These are phyloP conservation scores for Phoenix dactylifera DNA, from an alignment of 176 grass and related monocot species.

Conservation along the genomic window DNA sequence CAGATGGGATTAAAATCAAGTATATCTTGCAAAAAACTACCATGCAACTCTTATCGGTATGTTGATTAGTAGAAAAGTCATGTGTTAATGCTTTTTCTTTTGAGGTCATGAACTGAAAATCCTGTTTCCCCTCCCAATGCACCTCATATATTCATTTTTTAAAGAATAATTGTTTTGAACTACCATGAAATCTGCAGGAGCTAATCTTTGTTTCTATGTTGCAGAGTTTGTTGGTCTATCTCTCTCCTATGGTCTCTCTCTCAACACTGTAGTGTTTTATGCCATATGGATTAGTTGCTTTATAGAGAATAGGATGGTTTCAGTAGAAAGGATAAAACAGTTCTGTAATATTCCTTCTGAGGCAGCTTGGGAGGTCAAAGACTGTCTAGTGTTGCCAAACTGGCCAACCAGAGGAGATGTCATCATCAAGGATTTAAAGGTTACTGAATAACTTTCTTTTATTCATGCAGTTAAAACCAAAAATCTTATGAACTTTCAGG, in stretches of 20 bases:
- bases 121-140: too few relatives aligned
- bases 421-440: constrained; percentile 69
- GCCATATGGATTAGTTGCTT: constrained; percentile 83
- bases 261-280: constrained; percentile 72
- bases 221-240: constrained; percentile 90
- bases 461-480: too few relatives aligned
- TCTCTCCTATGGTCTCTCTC: constrained; percentile 89
- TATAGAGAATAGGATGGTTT: constrained; percentile 93
- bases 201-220: constrained; percentile 15
- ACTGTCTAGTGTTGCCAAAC: constrained; percentile 48
- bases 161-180: too few relatives aligned
- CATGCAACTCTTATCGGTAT: too few relatives aligned
- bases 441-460: constrained; percentile 11
- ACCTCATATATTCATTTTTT: too few relatives aligned
- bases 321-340: constrained; percentile 93
- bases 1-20: too few relatives aligned
- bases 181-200: too few relatives aligned
- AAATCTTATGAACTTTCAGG: too few relatives aligned
- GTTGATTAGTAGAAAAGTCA: too few relatives aligned
- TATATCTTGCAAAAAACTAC: too few relatives aligned
- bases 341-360: constrained; percentile 86
- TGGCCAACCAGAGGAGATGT: constrained; percentile 83
- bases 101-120: too few relatives aligned
- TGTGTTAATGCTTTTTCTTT: too few relatives aligned
- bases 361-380: constrained; percentile 66